phyloP scores from a whole-genome alignment of 345 rosid species.

The Brassica cretica region DNA sequence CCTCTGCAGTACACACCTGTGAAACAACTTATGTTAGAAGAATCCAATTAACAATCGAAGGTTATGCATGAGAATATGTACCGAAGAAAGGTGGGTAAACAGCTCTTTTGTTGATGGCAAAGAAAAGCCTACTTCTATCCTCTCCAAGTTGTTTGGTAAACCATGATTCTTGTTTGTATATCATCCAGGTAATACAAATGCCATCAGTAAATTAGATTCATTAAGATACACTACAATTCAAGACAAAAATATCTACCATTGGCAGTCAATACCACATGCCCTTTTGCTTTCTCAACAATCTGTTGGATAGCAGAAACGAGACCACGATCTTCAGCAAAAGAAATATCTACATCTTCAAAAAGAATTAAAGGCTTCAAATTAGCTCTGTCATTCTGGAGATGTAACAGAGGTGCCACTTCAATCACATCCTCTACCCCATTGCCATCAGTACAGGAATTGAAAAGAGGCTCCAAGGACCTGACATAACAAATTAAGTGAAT shows the following conservation, averaged over 20 bases:
- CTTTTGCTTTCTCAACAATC: constrained; percentile 85
- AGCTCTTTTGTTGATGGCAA: constrained; percentile 63
- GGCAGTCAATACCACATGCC: constrained; percentile 84
- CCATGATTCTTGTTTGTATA: constrained; percentile 58
- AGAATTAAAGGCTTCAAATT: constrained; percentile 72
- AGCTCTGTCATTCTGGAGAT: constrained; percentile 39
- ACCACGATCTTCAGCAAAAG: constrained; percentile 90
- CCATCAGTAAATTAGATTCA: constrained; percentile 7
- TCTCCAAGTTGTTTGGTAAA: constrained; percentile 71
- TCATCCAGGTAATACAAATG: constrained; percentile 31
- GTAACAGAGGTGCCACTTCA: constrained; percentile 41
- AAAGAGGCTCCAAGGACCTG: constrained; percentile 66
- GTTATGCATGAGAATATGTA: constrained; percentile 37
- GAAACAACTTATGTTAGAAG: constrained; percentile 19
- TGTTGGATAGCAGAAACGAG: constrained; percentile 77
- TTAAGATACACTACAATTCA: constrained; percentile 1
- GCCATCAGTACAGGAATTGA: constrained; percentile 41
- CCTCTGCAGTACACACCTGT: constrained; percentile 81
- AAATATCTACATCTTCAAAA: constrained; percentile 90
- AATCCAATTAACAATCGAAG: constrained; percentile 24
- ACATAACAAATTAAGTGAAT: constrained; percentile 33
- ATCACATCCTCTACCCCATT: constrained; percentile 43
- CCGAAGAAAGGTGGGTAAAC: constrained; percentile 53
- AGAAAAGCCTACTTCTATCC: constrained; percentile 58
- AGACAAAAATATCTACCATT: constrained; percentile 57